Base-by-base conservation (phyloP, 768 basidiomycete genomes). In the Calocera viscosa region DNA sequence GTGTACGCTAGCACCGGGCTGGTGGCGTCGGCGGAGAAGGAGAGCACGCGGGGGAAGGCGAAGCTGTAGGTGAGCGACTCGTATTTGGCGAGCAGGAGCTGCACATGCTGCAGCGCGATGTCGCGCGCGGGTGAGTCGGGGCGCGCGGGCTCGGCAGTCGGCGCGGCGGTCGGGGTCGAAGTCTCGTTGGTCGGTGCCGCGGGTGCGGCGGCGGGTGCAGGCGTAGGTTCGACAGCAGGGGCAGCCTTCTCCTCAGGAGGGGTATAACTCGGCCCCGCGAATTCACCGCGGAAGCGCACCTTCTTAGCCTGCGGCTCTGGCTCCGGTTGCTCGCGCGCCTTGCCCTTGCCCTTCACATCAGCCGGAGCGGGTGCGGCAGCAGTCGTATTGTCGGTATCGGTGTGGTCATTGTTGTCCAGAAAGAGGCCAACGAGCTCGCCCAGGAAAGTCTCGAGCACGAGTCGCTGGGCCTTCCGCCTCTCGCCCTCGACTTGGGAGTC, bases 1-100 rank as follows among this genome's bases (percentile, higher is more conserved):
- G 85, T 84, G 76, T 81, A 91, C 2, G 84, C 83, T 38, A 91
- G 81, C 72, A 81, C 81, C 67, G 74, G 73, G 65, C 19, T 86
- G 71, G 85, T 84, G 69, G 86, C 76, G 16, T 19, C 72, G 32
- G 74, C 65, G 12, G 84, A 82, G 64, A 79, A 77, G 22, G 73
- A 68, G 49, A 40, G 14, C 30, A 43, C 11, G 53, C 38, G 65
- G 66, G 66, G 1, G 43, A 65, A 63, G 63, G 65, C 8, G 75
- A 86, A 86, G 24, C 70, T 68, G 5, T 72, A 67, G 68, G 79
- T 79, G 38, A 82, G 72, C 11, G 72, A 64, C 14, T 80, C 72
- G 74, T 86, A 86, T 71, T 81, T 73, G 7, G 74, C 65, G 38
- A 78, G 71, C 65, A 85, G 53, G 19, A 60, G 53, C 53, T 60